A percentile compares a stretch with the other conserved stretches of the same genome.
phyloP scores from a whole-genome alignment of 2,329 filamentous ascomycete genomes.

The Cadophora malorum region DNA sequence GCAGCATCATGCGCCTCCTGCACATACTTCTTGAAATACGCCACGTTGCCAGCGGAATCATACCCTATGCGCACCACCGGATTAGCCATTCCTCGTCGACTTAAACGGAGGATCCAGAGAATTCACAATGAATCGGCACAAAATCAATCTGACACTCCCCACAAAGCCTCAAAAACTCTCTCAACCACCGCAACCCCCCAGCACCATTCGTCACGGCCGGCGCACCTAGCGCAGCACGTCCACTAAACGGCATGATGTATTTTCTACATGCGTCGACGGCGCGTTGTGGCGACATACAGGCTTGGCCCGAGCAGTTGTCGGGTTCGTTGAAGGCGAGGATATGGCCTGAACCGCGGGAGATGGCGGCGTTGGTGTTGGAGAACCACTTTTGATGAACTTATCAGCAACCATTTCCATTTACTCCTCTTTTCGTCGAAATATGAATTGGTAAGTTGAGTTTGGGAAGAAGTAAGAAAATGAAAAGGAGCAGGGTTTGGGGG shows the following conservation, averaged over 20 bases:
- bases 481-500: too few species aligned
- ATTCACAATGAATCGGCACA: constrained; percentile 50
- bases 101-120: too few species aligned
- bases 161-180: constrained; percentile 45
- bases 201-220: constrained; percentile 53
- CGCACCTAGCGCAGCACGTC: constrained; percentile 50
- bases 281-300: constrained; percentile 9
- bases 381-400: background rate
- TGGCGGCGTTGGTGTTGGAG: background rate
- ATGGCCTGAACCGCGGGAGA: background rate
- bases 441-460: too few species aligned
- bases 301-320: background rate
- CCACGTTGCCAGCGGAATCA: constrained; percentile 37
- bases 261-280: constrained; percentile 48
- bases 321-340: background rate
- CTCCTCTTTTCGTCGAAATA: too few species aligned
- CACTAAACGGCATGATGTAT: constrained; percentile 51
- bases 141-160: constrained; percentile 51
- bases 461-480: too few species aligned
- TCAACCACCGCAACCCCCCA: constrained; percentile 50
- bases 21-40: constrained; percentile 51
- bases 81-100: too few species aligned
- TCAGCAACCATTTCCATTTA: too few species aligned
- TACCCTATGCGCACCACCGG: constrained; percentile 26
- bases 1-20: constrained; percentile 41